Evolutionary conservation across 441 rosid genomes (phyloP).

Genomic region (Hura crepitans): DNA sequence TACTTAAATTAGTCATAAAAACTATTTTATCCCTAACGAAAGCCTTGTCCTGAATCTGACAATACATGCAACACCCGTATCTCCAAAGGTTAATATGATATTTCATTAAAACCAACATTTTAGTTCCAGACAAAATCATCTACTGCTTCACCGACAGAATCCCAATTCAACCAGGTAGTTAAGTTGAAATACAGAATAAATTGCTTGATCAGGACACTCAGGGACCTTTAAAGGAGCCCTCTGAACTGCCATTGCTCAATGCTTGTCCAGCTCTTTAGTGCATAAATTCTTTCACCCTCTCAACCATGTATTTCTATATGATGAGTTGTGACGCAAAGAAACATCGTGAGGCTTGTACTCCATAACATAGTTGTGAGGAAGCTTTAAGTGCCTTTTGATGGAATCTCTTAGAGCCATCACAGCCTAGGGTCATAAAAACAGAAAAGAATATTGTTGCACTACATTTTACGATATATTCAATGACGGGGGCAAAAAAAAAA

Average conservation of each 20-base stretch:
- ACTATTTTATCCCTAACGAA: background rate
- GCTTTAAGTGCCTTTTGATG: conserved; percentile 86
- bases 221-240: background rate
- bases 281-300: conserved; percentile 52
- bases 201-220: conserved; percentile 2
- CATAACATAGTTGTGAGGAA: conserved; percentile 85
- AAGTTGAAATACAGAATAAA: background rate
- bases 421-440: conserved; percentile 44
- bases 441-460: background rate
- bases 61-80: background rate
- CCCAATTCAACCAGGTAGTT: conserved; percentile 20
- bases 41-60: background rate
- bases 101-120: conserved; percentile 18
- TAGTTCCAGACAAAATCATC: background rate
- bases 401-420: conserved; percentile 97
- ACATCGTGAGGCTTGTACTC: conserved; percentile 97
- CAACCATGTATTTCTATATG: conserved; percentile 96
- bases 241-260: conserved; percentile 3
- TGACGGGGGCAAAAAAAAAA: background rate
- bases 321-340: conserved; percentile 83
- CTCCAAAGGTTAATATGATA: conserved; percentile 9
- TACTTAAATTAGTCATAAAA: background rate
- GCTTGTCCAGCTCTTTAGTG: conserved; percentile 4
- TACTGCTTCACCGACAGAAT: too few species aligned
- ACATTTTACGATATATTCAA: background rate